A percentile compares a stretch with the other conserved stretches of the same genome.
Evolutionary conservation across 2,329 filamentous ascomycete genomes (phyloP).

Genomic region (Colletotrichum sp.): DNA sequence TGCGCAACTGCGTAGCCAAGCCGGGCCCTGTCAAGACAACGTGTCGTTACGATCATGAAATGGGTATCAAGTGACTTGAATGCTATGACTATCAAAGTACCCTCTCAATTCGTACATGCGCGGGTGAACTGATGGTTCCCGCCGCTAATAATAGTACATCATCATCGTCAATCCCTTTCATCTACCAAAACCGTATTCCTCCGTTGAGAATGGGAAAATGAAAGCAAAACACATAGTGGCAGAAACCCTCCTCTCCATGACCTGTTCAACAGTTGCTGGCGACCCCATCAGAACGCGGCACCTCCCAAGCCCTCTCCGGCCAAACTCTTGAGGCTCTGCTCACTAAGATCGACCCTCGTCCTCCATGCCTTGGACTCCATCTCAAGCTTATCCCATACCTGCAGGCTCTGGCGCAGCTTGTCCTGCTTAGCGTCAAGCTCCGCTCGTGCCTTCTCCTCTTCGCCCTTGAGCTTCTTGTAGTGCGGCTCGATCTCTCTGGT

Average conservation of each 20-base stretch:
- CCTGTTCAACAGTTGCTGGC: background rate
- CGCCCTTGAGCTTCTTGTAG: slow-evolving; percentile 58
- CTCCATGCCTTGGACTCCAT: slow-evolving; percentile 59
- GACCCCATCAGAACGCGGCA: slow-evolving; percentile 51
- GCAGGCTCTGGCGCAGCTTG: slow-evolving; percentile 56
- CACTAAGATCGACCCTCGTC: slow-evolving; percentile 60
- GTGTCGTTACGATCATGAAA: background rate
- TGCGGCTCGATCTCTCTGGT: slow-evolving; percentile 60
- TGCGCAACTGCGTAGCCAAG: background rate
- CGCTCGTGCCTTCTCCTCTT: slow-evolving; percentile 61
- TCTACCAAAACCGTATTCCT: background rate
- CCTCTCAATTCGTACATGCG: background rate
- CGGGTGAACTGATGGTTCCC: background rate
- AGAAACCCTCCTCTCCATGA: background rate
- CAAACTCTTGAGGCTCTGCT: slow-evolving; percentile 61
- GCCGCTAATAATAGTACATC: background rate
- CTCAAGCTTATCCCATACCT: slow-evolving; percentile 58
- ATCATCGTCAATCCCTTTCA: background rate
- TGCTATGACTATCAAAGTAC: background rate
- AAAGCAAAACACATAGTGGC: background rate
- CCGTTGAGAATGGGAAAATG: background rate
- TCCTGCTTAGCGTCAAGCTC: slow-evolving; percentile 60
- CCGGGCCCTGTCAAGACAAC: background rate
- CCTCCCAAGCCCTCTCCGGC: slow-evolving; percentile 61
- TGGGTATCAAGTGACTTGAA: background rate